Evolutionary conservation across 106 monocot species (phyloP), one percentile per base, ranked within the genome.

Genomic region (Gastrodia elata): DNA sequence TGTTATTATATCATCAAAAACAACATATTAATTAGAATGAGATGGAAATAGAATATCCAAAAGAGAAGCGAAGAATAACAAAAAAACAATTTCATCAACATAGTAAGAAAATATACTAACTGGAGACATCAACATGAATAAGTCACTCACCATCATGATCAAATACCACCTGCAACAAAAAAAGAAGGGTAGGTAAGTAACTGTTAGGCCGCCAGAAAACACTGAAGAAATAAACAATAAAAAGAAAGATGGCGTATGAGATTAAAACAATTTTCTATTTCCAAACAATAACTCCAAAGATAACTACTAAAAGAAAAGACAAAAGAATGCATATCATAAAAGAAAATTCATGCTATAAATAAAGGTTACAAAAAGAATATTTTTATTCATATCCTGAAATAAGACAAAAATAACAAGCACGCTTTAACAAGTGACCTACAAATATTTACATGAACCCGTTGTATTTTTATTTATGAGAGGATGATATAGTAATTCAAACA

Each of bases 61-160:
- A 34, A 10, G 33, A 34, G 8, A 68, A 38, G 7, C 20, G 8
- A 68, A 38, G 22, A 39, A 25, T 25, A 10, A 36, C 39, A 27
- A 25, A 69, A 25, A 26, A 40, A 69, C 24, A 40, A 2, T 20
- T 67, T 67, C 36, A 18, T 67, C 16, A 14, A 67, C 4, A 20
- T 67, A 11, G 25, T 37, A 41, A 40, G 24, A 40, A 40, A 69
- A 65, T 38, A 46, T 80, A 79, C 61, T 37, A 40, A 44, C 56
- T 73, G 57, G 73, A 78, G 25, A 65, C 41, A 43, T 75, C 69
- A 30, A 57, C 25, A 64, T 58, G 74, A 49, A 73, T 72, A 75
- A 32, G 64, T 49, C 68, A 83, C 95, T 96, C 86, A 96, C 96
- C 96, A 90, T 96, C 96, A 83, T 92, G 90, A 73, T 96, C 96